Percentiles rank a stretch among this genome's conserved stretches.
Evolutionary conservation across 208 protist species (phyloP).

Genomic region (Trypanosoma mega): DNA sequence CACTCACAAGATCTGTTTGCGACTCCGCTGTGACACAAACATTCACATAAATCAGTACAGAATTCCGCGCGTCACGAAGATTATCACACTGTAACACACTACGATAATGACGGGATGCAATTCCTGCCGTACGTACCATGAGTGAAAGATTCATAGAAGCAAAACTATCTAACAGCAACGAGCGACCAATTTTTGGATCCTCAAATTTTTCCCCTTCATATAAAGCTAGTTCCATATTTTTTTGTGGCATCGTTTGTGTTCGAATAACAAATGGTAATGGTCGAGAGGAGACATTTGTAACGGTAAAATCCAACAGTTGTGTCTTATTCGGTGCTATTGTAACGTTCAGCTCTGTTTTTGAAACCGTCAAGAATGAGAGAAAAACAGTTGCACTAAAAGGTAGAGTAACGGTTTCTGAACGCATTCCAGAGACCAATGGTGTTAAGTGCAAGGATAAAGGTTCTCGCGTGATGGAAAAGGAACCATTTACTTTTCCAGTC

Average conservation of each 20-base stretch:
- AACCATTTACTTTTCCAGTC: neutral
- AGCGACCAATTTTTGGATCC: slow-evolving; percentile 64
- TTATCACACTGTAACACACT: slow-evolving; percentile 83
- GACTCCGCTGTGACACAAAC: slow-evolving; percentile 56
- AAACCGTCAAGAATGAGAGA: slow-evolving; percentile 68
- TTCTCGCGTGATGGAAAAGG: neutral
- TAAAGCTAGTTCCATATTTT: slow-evolving; percentile 58
- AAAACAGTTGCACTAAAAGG: slow-evolving; percentile 68
- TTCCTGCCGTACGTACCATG: slow-evolving; percentile 51
- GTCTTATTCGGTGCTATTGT: slow-evolving; percentile 78
- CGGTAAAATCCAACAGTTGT: slow-evolving; percentile 63
- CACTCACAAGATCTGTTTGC: slow-evolving; percentile 61
- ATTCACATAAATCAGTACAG: slow-evolving; percentile 58
- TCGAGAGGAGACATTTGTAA: slow-evolving; percentile 63
- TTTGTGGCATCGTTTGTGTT: slow-evolving; percentile 53
- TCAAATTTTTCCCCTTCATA: slow-evolving; percentile 81
- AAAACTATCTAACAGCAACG: slow-evolving; percentile 59
- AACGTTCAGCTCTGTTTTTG: slow-evolving; percentile 53
- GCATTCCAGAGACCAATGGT: slow-evolving; percentile 6
- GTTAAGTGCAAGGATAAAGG: neutral
- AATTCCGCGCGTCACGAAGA: slow-evolving; percentile 66
- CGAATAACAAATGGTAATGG: slow-evolving; percentile 78
- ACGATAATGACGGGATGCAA: slow-evolving; percentile 42
- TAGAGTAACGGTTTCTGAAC: slow-evolving; percentile 42
- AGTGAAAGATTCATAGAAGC: slow-evolving; percentile 77